These are phyloP conservation scores for Nannochloris sp. DNA, from an alignment of 139 green algal species.

Conservation along the genomic window DNA sequence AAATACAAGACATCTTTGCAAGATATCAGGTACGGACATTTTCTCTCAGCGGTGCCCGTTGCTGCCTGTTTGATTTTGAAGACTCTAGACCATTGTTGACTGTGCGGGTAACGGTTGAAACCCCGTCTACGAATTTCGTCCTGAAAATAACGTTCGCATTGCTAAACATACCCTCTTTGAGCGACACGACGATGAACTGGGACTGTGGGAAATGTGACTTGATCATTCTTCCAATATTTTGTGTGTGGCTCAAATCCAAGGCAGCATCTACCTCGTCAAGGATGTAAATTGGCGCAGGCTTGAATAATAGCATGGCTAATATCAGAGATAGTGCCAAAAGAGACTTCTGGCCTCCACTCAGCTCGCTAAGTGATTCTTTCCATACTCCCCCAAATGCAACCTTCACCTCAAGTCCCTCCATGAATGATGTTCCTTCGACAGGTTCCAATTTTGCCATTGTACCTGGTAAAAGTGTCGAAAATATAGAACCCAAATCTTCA, in stretches of 20 bases:
- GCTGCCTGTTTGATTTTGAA: neutral
- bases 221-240: constrained; percentile 98
- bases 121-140: constrained; percentile 95
- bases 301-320: constrained; percentile 94
- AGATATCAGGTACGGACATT: constrained; percentile 10
- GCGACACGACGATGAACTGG: constrained; percentile 63
- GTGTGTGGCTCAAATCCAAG: constrained; percentile 96
- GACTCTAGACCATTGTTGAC: constrained; percentile 8
- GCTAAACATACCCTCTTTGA: constrained; percentile 99
- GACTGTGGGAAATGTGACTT: constrained; percentile 92
- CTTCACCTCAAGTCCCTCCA: constrained; percentile 83
- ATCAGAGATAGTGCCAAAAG: constrained; percentile 95
- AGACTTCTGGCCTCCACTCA: constrained; percentile 88
- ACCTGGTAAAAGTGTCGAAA: constrained; percentile 92
- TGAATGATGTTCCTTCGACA: constrained; percentile 65
- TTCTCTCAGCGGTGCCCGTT: constrained; percentile 8
- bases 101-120: constrained; percentile 76
- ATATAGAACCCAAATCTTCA: constrained; percentile 92
- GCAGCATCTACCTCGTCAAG: constrained; percentile 98
- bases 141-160: constrained; percentile 99
- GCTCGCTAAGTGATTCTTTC: constrained; percentile 95
- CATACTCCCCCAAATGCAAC: constrained; percentile 95
- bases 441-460: constrained; percentile 87
- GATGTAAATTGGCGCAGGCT: constrained; percentile 98
- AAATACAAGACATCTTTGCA: neutral